These are phyloP conservation scores for Rhododendron simsii DNA, from an alignment of 148 eudicot genomes.

Conservation along the genomic window DNA sequence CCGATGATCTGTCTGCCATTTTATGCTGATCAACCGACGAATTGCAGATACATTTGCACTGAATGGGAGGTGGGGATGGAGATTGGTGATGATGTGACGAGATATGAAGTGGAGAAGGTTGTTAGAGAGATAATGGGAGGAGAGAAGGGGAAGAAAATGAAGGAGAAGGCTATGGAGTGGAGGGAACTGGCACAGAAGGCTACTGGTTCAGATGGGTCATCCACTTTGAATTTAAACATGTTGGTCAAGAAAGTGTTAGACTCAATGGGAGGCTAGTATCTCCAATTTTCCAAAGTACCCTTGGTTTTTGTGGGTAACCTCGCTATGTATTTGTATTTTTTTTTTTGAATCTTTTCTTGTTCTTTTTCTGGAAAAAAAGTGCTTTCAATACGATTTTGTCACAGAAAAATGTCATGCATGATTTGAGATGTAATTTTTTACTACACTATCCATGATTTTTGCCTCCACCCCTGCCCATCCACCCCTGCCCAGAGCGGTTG, in stretches of 20 bases:
- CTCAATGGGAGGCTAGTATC: neutral
- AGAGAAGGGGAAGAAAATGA: neutral
- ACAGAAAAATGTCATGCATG: too few relatives aligned
- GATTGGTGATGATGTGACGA: neutral
- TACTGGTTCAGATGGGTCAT: neutral
- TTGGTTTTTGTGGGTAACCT: neutral
- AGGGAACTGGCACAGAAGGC: constrained; percentile 4
- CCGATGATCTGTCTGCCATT: constrained; percentile 2
- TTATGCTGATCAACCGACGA: neutral
- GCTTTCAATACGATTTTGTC: neutral
- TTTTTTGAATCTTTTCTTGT: neutral
- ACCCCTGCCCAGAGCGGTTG: neutral
- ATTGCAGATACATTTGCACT: neutral
- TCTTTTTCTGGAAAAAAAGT: neutral
- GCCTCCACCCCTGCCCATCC: too few relatives aligned
- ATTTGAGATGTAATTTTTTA: neutral
- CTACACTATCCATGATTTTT: too few relatives aligned
- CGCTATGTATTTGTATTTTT: neutral
- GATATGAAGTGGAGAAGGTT: neutral
- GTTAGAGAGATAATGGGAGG: neutral
- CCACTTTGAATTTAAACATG: neutral
- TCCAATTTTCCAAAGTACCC: neutral
- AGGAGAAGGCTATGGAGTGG: neutral
- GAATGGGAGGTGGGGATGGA: neutral
- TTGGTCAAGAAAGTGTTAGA: neutral